Percentiles rank a stretch among this genome's conserved stretches.
Conservation (phyloP, 1,139 yeast species). For the Saccharomyces hybrid region DNA sequence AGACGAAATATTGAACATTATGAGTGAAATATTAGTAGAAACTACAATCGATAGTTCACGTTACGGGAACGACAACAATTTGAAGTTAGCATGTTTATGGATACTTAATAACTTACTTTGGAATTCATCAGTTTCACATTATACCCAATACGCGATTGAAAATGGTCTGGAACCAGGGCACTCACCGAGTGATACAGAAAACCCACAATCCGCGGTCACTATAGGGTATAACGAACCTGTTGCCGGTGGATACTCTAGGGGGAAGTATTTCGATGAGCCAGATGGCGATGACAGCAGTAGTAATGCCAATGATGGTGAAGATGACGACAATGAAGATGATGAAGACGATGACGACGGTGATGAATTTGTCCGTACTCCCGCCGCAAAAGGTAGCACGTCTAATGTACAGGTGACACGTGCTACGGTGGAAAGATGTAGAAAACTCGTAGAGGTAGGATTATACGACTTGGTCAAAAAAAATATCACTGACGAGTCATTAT, state of each 20-base stretch:
- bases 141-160: constrained; percentile 9
- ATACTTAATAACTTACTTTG: constrained; percentile 51
- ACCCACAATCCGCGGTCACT: background rate
- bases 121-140: constrained; percentile 30
- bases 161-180: constrained; percentile 3
- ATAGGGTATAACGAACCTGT: background rate
- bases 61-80: constrained; percentile 34
- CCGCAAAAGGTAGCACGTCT: constrained; percentile 7
- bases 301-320: constrained; percentile 23
- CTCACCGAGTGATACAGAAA: constrained; percentile 15
- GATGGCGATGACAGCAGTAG: background rate
- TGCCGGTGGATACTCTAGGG: constrained; percentile 1
- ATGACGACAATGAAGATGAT: constrained; percentile 20
- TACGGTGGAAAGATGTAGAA: constrained; percentile 25
- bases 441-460: constrained; percentile 24
- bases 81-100: constrained; percentile 55
- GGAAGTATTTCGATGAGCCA: constrained; percentile 3
- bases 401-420: constrained; percentile 12
- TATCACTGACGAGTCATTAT: constrained; percentile 24
- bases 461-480: constrained; percentile 26
- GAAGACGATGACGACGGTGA: constrained; percentile 12
- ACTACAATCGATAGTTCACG: constrained; percentile 15
- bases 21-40: constrained; percentile 31
- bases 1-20: constrained; percentile 35
- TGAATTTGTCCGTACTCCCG: constrained; percentile 16